Conservation (phyloP, 2,329 filamentous ascomycete genomes). For the Metarhizium rileyi region DNA sequence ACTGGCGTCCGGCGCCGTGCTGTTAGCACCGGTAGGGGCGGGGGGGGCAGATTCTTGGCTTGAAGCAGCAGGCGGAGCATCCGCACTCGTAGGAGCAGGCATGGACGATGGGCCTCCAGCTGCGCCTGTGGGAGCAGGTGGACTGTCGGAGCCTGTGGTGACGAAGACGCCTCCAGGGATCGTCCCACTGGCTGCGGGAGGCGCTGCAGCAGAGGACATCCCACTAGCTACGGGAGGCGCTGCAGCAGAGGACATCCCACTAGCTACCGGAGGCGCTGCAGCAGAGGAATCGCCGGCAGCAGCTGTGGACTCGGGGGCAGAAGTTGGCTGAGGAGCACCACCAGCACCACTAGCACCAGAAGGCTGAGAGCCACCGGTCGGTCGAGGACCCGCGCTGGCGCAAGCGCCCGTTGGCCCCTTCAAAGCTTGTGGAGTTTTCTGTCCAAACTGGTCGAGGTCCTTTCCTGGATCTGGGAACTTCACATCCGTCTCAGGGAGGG, state of each 20-base stretch:
- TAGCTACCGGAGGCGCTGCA: background rate
- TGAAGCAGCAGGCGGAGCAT: conserved; percentile 2
- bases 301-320: background rate
- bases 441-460: conserved; percentile 39
- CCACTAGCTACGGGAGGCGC: background rate
- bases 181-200: background rate
- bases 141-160: conserved; percentile 18
- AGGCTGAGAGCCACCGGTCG: conserved; percentile 8
- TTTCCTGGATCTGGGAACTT: conserved; percentile 53
- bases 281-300: background rate
- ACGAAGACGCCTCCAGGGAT: conserved; percentile 31
- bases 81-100: background rate
- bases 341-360: no score
- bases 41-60: conserved; percentile 13
- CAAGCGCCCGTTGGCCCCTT: conserved; percentile 13
- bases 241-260: no score
- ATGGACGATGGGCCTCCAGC: no score
- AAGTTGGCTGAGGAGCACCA: background rate
- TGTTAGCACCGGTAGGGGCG: conserved; percentile 6
- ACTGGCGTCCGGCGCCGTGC: background rate
- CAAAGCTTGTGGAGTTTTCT: conserved; percentile 24
- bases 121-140: conserved; percentile 6
- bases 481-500: conserved; percentile 39
- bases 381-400: background rate
- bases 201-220: background rate